A percentile compares a stretch with the other conserved stretches of the same genome.
Conservation (phyloP, 768 basidiomycete genomes). For the Amanita exitialis region DNA sequence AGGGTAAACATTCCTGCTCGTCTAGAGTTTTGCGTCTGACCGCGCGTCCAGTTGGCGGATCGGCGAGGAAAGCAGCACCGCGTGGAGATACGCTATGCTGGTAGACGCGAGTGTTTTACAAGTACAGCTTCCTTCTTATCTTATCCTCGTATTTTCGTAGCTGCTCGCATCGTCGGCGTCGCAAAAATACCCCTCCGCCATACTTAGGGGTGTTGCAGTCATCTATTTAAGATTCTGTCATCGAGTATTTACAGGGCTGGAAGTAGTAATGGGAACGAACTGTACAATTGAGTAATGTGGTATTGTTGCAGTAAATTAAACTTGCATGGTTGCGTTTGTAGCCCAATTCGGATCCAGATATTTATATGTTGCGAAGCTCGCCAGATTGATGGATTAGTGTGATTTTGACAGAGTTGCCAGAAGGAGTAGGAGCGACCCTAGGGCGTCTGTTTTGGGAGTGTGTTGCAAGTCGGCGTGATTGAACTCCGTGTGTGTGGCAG, state of each 20-base stretch:
- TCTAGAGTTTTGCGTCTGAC: constrained; percentile 2
- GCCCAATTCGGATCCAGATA: not conserved
- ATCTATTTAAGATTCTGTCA: constrained; percentile 13
- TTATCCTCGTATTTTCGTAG: constrained; percentile 15
- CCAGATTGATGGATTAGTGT: not conserved
- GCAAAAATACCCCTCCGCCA: constrained; percentile 41
- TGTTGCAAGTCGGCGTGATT: not conserved
- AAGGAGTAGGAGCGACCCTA: not conserved
- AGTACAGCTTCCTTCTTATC: not conserved
- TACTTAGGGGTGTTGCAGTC: constrained; percentile 57
- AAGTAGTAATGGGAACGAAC: not conserved
- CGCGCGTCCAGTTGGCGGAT: constrained; percentile 39
- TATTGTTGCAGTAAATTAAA: not conserved
- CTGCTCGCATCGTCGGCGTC: constrained; percentile 46
- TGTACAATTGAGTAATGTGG: not conserved
- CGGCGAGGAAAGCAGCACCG: constrained; percentile 55
- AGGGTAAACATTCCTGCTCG: constrained; percentile 31
- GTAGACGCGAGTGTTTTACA: constrained; percentile 34
- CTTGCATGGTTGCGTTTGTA: not conserved
- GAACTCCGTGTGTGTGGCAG: not conserved
- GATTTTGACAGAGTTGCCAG: not conserved
- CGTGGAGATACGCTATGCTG: constrained; percentile 60
- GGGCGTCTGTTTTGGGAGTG: not conserved
- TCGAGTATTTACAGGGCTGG: not conserved
- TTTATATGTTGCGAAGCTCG: not conserved